A percentile compares a stretch with the other conserved stretches of the same genome.
These are phyloP conservation scores for Fremontodendron californicum DNA, from an alignment of 345 rosid species.

Conservation along the genomic window DNA sequence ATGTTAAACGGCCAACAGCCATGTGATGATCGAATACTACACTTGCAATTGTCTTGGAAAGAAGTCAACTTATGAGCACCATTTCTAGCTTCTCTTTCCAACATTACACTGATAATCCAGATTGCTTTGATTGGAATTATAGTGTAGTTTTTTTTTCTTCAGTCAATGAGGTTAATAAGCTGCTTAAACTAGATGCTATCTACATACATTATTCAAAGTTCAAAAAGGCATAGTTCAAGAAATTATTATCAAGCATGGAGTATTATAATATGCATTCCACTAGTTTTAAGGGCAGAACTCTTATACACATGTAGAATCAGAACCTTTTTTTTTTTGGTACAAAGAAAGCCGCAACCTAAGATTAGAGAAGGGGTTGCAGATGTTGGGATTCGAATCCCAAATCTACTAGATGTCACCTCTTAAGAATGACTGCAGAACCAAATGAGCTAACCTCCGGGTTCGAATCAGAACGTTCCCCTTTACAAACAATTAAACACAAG, in stretches of 20 bases:
- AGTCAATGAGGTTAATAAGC: not conserved
- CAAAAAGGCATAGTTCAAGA: not conserved
- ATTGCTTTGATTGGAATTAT: not conserved
- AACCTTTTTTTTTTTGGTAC: no score
- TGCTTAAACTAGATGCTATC: not conserved
- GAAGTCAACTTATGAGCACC: not conserved
- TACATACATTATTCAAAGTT: not conserved
- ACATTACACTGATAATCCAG: not conserved
- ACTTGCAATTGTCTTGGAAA: not conserved
- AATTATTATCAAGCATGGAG: not conserved
- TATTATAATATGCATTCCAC: not conserved
- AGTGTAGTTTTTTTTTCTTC: not conserved
- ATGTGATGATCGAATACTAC: no score
- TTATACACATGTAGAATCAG: not conserved
- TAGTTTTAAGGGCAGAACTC: not conserved
- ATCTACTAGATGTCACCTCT: no score
- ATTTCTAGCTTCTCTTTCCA: not conserved
- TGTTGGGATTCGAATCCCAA: no score
- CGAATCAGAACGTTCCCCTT: no score
- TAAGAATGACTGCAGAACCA: no score
- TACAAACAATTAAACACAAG: not conserved
- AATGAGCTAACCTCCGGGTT: no score
- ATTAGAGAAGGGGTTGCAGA: no score
- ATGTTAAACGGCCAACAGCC: no score
- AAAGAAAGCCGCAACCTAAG: no score